A percentile compares a stretch with the other conserved stretches of the same genome.
Conservation (phyloP, 192 early-diverging fungal genomes). For the Pilobolus umbonatus region DNA sequence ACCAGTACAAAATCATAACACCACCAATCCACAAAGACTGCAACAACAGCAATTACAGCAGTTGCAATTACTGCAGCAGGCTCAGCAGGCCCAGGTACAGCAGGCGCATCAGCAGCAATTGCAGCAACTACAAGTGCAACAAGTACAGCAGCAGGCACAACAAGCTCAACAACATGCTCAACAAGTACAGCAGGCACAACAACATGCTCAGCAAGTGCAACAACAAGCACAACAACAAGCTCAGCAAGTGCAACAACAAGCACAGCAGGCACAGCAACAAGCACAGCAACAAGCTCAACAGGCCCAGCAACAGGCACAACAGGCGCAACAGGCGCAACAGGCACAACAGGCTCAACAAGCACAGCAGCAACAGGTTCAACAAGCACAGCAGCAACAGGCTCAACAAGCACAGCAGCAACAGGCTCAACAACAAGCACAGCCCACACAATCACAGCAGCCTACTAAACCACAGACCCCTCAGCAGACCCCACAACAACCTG, state of each 20-base stretch:
- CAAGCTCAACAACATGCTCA: background rate
- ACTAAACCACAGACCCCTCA: no score
- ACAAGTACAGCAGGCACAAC: conserved; percentile 7
- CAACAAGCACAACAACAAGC: conserved; percentile 16
- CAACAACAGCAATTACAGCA: conserved; percentile 10
- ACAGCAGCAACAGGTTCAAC: conserved; percentile 15
- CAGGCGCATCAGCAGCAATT: conserved; percentile 2
- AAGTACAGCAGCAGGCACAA: background rate
- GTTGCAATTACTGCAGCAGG: conserved; percentile 13
- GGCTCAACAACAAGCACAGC: background rate
- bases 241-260: conserved; percentile 4
- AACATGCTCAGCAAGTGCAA: conserved; percentile 3
- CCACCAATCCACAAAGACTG: background rate
- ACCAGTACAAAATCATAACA: background rate
- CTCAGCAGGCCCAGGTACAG: background rate
- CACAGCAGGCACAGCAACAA: conserved; percentile 16
- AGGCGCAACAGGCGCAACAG: conserved; percentile 2
- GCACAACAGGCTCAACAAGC: conserved; percentile 18
- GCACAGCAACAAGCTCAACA: conserved; percentile 9
- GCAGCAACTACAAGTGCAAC: background rate
- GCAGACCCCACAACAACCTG: background rate
- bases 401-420: conserved; percentile 9
- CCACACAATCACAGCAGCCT: no score
- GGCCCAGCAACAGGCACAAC: conserved; percentile 13
- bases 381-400: conserved; percentile 3